phyloP scores from a whole-genome alignment of 2,329 filamentous ascomycete species.

The Paracoccidioides lutzii region DNA sequence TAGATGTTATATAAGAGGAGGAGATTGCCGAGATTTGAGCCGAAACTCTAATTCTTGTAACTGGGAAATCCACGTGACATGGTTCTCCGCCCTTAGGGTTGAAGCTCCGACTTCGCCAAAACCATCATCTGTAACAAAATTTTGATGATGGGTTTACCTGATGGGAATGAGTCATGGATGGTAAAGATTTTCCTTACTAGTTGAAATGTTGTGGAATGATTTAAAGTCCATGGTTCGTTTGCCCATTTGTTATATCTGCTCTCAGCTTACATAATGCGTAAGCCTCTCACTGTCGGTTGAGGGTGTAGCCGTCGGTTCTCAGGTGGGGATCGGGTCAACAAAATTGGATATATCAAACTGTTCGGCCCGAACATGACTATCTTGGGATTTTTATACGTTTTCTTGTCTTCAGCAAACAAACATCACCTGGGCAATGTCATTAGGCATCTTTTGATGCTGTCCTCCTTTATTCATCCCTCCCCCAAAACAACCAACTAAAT shows the following conservation, averaged over 20 bases:
- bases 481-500: background rate
- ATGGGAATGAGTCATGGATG: background rate
- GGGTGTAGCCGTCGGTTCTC: background rate
- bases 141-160: no score
- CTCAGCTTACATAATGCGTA: background rate
- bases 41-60: background rate
- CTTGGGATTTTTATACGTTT: background rate
- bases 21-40: constrained; percentile 1
- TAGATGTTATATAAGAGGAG: no score
- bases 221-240: background rate
- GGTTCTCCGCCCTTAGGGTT: background rate
- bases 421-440: no score
- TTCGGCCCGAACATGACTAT: background rate
- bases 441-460: no score
- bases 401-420: background rate
- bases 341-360: background rate
- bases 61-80: background rate
- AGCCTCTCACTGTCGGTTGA: background rate
- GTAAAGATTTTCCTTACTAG: background rate
- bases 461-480: background rate
- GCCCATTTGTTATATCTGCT: background rate
- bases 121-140: background rate
- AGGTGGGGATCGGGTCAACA: background rate
- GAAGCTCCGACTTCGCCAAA: background rate
- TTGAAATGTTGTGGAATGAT: background rate